A percentile compares a stretch with the other conserved stretches of the same genome.
phyloP scores from a whole-genome alignment of 805 yeast species.

The Spencermartinsiella europaea region DNA sequence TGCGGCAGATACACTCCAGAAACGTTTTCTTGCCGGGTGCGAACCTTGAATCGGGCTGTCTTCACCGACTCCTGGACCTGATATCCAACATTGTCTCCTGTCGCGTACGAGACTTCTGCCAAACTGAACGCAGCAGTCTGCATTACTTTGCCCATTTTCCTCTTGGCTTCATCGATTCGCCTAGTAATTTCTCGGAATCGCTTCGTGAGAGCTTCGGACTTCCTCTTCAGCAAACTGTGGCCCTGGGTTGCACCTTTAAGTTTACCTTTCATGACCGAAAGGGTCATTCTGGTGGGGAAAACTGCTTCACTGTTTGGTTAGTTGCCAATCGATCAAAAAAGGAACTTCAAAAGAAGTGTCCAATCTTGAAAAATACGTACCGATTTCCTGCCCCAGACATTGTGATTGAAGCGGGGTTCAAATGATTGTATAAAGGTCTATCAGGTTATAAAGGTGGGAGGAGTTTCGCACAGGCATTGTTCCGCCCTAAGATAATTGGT shows the following conservation, averaged over 20 bases:
- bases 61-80: slow-evolving; percentile 94
- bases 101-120: slow-evolving; percentile 96
- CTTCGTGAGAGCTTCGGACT: slow-evolving; percentile 94
- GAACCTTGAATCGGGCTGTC: slow-evolving; percentile 79
- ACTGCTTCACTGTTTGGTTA: slow-evolving; percentile 70
- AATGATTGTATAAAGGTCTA: too few species aligned
- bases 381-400: slow-evolving; percentile 65
- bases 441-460: too few species aligned
- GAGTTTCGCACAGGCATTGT: too few species aligned
- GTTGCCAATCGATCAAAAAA: slow-evolving; percentile 1
- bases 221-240: slow-evolving; percentile 85
- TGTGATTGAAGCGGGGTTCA: too few species aligned
- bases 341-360: too few species aligned
- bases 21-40: slow-evolving; percentile 91
- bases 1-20: slow-evolving; percentile 94
- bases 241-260: slow-evolving; percentile 98
- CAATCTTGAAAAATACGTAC: slow-evolving; percentile 27
- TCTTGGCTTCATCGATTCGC: slow-evolving; percentile 89
- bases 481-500: too few species aligned
- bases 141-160: slow-evolving; percentile 98
- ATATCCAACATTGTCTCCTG: slow-evolving; percentile 92
- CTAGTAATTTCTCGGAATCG: slow-evolving; percentile 93
- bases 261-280: slow-evolving; percentile 90
- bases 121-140: slow-evolving; percentile 96
- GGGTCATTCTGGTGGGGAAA: slow-evolving; percentile 96